Conservation (phyloP, 345 rosid species). For the Diplotaxis tenuifolia region DNA sequence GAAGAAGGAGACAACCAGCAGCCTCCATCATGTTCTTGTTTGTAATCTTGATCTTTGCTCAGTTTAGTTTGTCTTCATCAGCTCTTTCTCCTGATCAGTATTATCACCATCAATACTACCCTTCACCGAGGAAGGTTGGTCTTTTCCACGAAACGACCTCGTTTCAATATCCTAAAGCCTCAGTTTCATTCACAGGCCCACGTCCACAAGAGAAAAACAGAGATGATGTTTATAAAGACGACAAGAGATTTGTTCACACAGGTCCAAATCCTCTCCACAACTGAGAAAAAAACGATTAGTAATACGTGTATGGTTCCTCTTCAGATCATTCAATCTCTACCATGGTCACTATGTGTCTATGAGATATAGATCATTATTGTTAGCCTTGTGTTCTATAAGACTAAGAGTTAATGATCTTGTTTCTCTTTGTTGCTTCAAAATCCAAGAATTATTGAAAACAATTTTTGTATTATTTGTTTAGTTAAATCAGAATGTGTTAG, state of each 20-base stretch:
- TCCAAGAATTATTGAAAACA: constrained; percentile 32
- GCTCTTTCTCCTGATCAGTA: constrained; percentile 41
- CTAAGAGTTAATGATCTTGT: constrained; percentile 61
- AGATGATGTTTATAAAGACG: constrained; percentile 54
- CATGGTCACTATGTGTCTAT: background rate
- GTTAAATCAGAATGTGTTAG: constrained; percentile 26
- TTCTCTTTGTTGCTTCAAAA: constrained; percentile 38
- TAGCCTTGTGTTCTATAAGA: constrained; percentile 50
- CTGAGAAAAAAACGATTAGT: constrained; percentile 35
- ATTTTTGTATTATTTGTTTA: background rate
- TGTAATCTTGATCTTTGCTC: constrained; percentile 46
- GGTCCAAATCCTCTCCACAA: constrained; percentile 97
- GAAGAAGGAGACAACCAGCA: constrained; percentile 5
- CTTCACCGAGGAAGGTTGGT: constrained; percentile 48
- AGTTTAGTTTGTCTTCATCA: constrained; percentile 37
- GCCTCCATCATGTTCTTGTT: constrained; percentile 38
- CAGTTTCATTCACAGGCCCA: constrained; percentile 30
- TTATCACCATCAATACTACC: constrained; percentile 10
- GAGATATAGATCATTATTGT: constrained; percentile 44
- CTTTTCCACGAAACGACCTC: constrained; percentile 27
- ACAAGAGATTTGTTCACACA: constrained; percentile 78
- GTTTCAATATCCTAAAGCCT: constrained; percentile 39
- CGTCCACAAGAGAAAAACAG: constrained; percentile 41
- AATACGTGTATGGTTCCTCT: constrained; percentile 28
- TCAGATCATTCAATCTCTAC: constrained; percentile 9